Evolutionary conservation across 768 basidiomycete species (phyloP), one percentile per base, ranked within the genome.

Genomic region (Dictyophora rubrovolvata): DNA sequence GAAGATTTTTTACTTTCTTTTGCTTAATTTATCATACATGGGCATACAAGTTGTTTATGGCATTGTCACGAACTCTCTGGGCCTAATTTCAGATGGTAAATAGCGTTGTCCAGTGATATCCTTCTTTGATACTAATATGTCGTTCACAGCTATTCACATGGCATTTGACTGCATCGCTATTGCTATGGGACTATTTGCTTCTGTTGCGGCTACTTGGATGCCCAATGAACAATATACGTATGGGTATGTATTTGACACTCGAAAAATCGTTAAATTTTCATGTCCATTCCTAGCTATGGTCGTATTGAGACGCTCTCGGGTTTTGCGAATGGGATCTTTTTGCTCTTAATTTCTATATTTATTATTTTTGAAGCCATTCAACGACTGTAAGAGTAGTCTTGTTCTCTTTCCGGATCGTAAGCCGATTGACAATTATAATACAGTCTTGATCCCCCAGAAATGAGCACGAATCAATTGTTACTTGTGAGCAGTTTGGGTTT

Each of bases 81-180:
- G 96, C 6, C 74, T 99, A 36, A 98, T 99, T 59, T 96, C 93
- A 10, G 96, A 99, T 69, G 94, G 95, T 95, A 63, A 65, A 81
- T 67, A 14, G 37, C 9, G 20, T n/a, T 36, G 48, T 33, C 4
- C 18, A 28, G 47, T n/a, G 12, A 6, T 33, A n/a, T 58, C 53
- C 11, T 48, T 55, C 52, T 9, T 60, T 53, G 18, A 21, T 54
- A 22, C 57, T 37, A 23, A 48, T 10, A 11, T n/a, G 46, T 20
- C 1, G 16, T 48, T 18, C 63, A 36, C 33, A 98, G 95, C 96
- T 20, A 98, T 99, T 37, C 96, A 99, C 68, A 99, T 98, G 96
- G 91, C 93, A 11, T 99, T 99, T 65, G 96, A 99, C 72, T 98
- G 96, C 68, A 84, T 97, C 81, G 95, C 95, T 0, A 92, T 99